These are phyloP conservation scores for Fraxinus paxiana DNA, from an alignment of 305 asterid genomes.

Conservation along the genomic window DNA sequence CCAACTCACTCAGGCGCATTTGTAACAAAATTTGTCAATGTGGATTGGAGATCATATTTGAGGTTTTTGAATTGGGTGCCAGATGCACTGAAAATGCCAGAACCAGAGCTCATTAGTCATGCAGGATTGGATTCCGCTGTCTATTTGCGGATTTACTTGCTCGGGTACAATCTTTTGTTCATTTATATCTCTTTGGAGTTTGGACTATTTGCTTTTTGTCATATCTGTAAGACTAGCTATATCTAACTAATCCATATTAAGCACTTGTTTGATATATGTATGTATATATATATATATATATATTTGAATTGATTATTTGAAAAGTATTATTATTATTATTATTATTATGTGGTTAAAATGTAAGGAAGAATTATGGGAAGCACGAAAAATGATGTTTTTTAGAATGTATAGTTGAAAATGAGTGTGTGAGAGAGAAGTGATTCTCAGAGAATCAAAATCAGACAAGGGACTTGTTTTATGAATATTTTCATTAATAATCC, in stretches of 20 bases:
- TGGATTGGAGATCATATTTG: slow-evolving; percentile 71
- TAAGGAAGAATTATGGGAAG: neutral
- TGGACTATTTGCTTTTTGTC: neutral
- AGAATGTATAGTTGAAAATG: neutral
- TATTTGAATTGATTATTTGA: neutral
- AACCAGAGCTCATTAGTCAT: slow-evolving; percentile 85
- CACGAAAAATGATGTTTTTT: neutral
- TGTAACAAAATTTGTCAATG: slow-evolving; percentile 66
- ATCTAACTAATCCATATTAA: neutral
- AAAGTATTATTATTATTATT: neutral
- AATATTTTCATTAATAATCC: neutral
- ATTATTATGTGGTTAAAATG: neutral
- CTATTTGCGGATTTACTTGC: slow-evolving; percentile 87
- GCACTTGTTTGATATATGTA: neutral
- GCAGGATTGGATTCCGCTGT: slow-evolving; percentile 94
- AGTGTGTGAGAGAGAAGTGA: neutral
- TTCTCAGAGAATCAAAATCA: neutral
- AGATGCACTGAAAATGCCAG: slow-evolving; percentile 87
- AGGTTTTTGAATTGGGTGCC: slow-evolving; percentile 92
- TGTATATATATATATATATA: no score
- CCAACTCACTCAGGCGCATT: slow-evolving; percentile 64
- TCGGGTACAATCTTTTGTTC: slow-evolving; percentile 49
- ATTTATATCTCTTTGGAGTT: slow-evolving; percentile 2
- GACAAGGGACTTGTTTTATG: neutral
- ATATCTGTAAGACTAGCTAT: neutral